phyloP scores from a whole-genome alignment of 2,329 filamentous ascomycete genomes.

The Cytospora paraplurivora region DNA sequence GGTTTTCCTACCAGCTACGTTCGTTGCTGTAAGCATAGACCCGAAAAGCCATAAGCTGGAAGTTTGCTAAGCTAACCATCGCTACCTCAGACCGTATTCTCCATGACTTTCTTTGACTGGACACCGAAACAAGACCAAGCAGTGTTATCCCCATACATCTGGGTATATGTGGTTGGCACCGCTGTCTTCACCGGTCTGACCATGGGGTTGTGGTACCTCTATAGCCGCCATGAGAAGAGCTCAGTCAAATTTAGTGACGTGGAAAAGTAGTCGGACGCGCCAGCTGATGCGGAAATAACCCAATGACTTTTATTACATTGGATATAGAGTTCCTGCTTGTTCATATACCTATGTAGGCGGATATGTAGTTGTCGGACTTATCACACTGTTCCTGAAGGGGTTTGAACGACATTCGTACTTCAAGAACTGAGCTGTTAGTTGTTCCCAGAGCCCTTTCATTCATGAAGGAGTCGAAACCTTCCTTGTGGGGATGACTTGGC shows the following conservation, averaged over 20 bases:
- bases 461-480: too few species aligned
- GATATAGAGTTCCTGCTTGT: too few species aligned
- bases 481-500: too few species aligned
- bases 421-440: too few species aligned
- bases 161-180: constrained; percentile 10
- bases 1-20: constrained; percentile 44
- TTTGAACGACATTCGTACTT: too few species aligned
- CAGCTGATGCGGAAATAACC: not conserved
- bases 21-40: constrained; percentile 36
- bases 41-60: not conserved
- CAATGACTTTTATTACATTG: not conserved
- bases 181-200: constrained; percentile 1
- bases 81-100: constrained; percentile 20
- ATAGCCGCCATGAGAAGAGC: not conserved
- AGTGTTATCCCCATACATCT: constrained; percentile 14
- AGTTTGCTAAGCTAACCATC: not conserved
- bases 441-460: too few species aligned
- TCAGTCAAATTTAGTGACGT: not conserved
- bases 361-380: too few species aligned
- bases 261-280: not conserved
- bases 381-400: too few species aligned
- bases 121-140: constrained; percentile 1
- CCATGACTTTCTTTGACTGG: constrained; percentile 31
- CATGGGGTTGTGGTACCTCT: constrained; percentile 8
- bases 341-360: too few species aligned